Percentiles rank a stretch among this genome's conserved stretches.
These are phyloP conservation scores for Alternaria incomplexa DNA, from an alignment of 2,329 filamentous ascomycete genomes.

Conservation along the genomic window DNA sequence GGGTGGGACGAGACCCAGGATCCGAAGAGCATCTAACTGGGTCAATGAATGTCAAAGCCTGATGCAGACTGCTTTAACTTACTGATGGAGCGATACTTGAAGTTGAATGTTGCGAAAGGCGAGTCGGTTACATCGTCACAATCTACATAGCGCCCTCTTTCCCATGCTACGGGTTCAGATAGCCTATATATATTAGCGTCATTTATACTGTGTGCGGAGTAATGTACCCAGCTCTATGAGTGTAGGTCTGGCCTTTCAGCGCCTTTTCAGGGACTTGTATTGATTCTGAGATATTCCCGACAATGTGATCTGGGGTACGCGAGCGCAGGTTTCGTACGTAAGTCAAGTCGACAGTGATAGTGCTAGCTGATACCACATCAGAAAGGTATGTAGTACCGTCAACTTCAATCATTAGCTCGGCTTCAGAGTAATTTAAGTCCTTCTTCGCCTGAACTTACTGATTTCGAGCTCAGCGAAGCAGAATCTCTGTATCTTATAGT, in stretches of 20 bases:
- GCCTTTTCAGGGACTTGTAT: background rate
- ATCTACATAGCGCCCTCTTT: no score
- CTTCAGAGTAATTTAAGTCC: no score
- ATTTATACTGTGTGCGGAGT: no score
- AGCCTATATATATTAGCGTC: no score
- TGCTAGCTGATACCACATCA: background rate
- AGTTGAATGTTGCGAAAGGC: background rate
- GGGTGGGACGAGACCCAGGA: background rate
- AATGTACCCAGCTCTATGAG: background rate
- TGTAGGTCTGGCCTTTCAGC: rapidly evolving
- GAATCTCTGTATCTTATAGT: background rate
- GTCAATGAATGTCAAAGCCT: background rate
- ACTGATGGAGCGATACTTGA: background rate
- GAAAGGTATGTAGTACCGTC: background rate
- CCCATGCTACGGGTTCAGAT: no score
- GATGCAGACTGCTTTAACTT: background rate
- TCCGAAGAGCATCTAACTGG: background rate
- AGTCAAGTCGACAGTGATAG: background rate
- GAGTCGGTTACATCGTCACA: background rate
- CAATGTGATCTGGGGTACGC: rapidly evolving
- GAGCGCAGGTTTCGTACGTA: background rate
- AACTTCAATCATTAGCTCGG: background rate
- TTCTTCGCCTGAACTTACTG: background rate
- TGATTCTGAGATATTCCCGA: background rate
- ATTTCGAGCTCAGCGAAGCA: background rate